Evolutionary conservation across 345 rosid genomes (phyloP), one percentile per base, ranked within the genome.

Genomic region (Eucalyptus polyanthemos): DNA sequence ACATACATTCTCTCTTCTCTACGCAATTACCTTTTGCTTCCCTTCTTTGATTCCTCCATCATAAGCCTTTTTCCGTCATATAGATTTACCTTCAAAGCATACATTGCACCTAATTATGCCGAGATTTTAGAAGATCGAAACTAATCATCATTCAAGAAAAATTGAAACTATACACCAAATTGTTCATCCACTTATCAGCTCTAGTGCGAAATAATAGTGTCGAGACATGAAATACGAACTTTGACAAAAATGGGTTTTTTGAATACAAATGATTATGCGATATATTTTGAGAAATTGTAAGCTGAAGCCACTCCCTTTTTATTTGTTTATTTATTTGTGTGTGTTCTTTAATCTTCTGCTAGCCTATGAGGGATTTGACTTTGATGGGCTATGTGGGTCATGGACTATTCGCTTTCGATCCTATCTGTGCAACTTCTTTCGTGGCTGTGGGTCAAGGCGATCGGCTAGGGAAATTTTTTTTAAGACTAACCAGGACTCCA

Each of bases 301-400:
- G 45, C 14, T 11, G 27, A 72, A 19, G 27, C 14, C 25, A 19
- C 44, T 72, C 24, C 8, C 8, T 37, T 34, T 72, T 24, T 16
- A 7, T 8, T 56, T 56, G 2, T 22, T 56, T 24, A 8, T 56
- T 56, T 22, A 8, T 54, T 22, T 54, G 6, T 24, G 29, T 4
- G 62, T 24, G 62, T 72, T 72, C 45, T 72, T 37, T 37, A 19
- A 72, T 37, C 83, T 37, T 37, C 45, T 37, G 83, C 83, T 37
- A 72, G 45, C 45, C 45, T 22, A 72, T 34, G 80, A 5, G 45
- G 6, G 25, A 22, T 40, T 72, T 76, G 85, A 76, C 85, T 40
- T 76, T 9, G 88, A 7, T 62, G 17, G 83, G 80, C 87, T 76
- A 62, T 86, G 80, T 65, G 92, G 92, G 92, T 88, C 93, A 87